Evolutionary conservation across 2,329 filamentous ascomycete species (phyloP).

Genomic region (Falciphora oryzae): DNA sequence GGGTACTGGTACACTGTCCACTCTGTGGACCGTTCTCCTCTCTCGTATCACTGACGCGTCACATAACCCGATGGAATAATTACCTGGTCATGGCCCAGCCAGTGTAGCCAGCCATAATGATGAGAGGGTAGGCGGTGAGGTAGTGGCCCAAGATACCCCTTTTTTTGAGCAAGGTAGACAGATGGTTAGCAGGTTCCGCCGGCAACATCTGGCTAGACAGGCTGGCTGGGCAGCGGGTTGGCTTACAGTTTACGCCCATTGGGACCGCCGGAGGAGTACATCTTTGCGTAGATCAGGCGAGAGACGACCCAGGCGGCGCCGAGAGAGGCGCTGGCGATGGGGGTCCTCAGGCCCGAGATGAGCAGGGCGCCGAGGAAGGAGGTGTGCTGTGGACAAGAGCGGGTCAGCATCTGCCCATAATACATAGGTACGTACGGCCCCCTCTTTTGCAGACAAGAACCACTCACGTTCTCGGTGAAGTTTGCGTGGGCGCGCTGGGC

Average conservation of each 20-base stretch:
- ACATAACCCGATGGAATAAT: neutral
- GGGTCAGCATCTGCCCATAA: neutral
- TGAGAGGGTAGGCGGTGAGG: neutral
- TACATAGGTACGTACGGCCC: too few species aligned
- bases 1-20: neutral
- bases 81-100: slow-evolving; percentile 1
- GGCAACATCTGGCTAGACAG: neutral
- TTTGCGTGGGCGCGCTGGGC: slow-evolving; percentile 58
- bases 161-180: neutral
- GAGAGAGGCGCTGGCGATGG: slow-evolving; percentile 40
- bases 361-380: slow-evolving; percentile 47
- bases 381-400: slow-evolving; percentile 18
- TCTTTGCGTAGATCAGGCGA: slow-evolving; percentile 48
- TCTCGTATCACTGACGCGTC: neutral
- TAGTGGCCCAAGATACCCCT: slow-evolving; percentile 2
- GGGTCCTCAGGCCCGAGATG: slow-evolving; percentile 51
- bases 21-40: neutral
- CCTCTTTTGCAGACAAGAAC: too few species aligned
- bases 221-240: neutral
- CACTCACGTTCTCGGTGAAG: slow-evolving; percentile 53
- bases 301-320: slow-evolving; percentile 48
- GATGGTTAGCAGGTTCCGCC: neutral
- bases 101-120: slow-evolving; percentile 5
- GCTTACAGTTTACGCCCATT: slow-evolving; percentile 35
- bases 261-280: slow-evolving; percentile 45